Base-by-base conservation (phyloP, 371 early-diverging fungal genomes). In the Apophysomyces trapeziformis region DNA sequence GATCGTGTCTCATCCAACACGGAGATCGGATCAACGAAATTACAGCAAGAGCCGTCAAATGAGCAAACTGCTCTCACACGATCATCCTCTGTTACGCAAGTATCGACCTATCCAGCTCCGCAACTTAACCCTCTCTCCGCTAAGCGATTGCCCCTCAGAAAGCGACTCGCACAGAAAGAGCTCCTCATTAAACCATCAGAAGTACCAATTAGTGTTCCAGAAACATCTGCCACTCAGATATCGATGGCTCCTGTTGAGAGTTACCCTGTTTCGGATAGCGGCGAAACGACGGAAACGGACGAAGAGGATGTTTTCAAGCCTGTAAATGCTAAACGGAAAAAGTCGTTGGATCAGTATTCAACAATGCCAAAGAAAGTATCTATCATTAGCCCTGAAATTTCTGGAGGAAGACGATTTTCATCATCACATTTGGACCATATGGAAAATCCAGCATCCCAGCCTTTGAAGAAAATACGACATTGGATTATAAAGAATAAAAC, bases 391-490 rank as follows among this genome's bases (percentile, higher is more conserved):
- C 39, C 0, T 4, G 35, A 4, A 12, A 32, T 13, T 5, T n/a
- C 58, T 14, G 37, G 12, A 12, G 38, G n/a, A 58, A n/a, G 37
- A 60, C 38, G 43, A 43, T 21, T 16, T 39, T 43, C 60, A 18
- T 18, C 21, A 9, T 16, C 43, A n/a, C 18, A 35, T 14, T 36
- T 59, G 38, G 14, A 36, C 41, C 41, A 14, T 26, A n/a, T 54
- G 21, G 14, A 36, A 54, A 36, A 38, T 57, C 26, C 44, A 46
- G 41, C 43, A 36, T 44, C 14, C 37, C 65, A 70, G 16, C 76
- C 74, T 21, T 44, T 74, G 36, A 72, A 71, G 45, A 77, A 77
- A 46, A 64, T 66, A 4, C 71, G 73, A 36, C 68, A 68, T 38
- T 68, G 66, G 70, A 70, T 67, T 16, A 50, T 43, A 37, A 70